Evolutionary conservation across 2,329 filamentous ascomycete species (phyloP).

Genomic region (Neofusicoccum sp.): DNA sequence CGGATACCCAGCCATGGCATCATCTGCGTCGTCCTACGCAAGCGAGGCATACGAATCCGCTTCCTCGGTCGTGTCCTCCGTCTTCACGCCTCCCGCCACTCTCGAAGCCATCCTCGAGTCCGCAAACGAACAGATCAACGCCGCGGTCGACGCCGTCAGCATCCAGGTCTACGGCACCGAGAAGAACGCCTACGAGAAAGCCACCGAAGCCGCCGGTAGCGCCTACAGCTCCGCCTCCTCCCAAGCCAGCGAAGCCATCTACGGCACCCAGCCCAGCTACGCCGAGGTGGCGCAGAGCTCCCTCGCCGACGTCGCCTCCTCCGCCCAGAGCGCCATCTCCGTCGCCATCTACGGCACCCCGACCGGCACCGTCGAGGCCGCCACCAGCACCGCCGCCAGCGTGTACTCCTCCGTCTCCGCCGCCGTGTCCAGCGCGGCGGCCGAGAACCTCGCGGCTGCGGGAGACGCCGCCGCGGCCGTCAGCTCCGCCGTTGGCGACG

Average conservation of each 20-base stretch:
- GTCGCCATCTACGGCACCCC: slow-evolving; percentile 60
- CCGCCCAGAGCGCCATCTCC: slow-evolving; percentile 59
- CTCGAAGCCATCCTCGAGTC: slow-evolving; percentile 60
- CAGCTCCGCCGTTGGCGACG: slow-evolving; percentile 28
- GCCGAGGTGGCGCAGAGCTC: slow-evolving; percentile 56
- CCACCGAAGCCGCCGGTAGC: slow-evolving; percentile 55
- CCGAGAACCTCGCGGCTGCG: slow-evolving; percentile 38
- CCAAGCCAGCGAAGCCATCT: slow-evolving; percentile 57
- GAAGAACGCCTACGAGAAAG: slow-evolving; percentile 58
- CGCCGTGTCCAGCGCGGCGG: slow-evolving; percentile 43
- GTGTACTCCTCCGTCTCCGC: slow-evolving; percentile 48
- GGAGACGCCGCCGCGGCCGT: slow-evolving; percentile 28
- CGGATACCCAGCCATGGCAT: slow-evolving; percentile 59
- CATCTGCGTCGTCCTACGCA: slow-evolving; percentile 57
- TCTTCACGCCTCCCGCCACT: slow-evolving; percentile 60
- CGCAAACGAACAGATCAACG: slow-evolving; percentile 59
- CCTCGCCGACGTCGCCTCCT: slow-evolving; percentile 57
- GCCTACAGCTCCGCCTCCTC: slow-evolving; percentile 55
- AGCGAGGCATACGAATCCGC: slow-evolving; percentile 52
- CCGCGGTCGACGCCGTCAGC: slow-evolving; percentile 62
- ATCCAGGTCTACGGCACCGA: slow-evolving; percentile 60
- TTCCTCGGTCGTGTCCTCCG: slow-evolving; percentile 49
- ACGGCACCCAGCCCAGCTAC: slow-evolving; percentile 57
- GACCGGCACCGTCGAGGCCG: slow-evolving; percentile 46
- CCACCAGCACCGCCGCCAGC: slow-evolving; percentile 46